Conservation (phyloP, 495 filamentous ascomycete genomes). For the Aspergillus carlsbadensis region DNA sequence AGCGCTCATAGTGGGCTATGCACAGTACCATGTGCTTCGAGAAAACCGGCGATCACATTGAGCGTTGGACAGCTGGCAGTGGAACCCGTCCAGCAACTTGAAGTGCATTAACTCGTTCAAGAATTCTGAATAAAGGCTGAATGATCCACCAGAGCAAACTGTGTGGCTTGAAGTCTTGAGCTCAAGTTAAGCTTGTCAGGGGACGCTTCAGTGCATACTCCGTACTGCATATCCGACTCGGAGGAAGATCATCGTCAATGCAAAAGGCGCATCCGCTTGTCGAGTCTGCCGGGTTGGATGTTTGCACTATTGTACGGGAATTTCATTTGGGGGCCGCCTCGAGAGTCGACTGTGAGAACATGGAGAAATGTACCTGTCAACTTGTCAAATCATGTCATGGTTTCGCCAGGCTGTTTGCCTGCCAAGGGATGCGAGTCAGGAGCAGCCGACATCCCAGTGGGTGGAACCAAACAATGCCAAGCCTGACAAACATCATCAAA, state of each 20-base stretch:
- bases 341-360: too few relatives aligned
- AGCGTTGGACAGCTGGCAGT: neutral
- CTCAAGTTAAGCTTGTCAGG: neutral
- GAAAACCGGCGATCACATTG: neutral
- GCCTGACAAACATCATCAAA: conserved; percentile 24
- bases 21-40: too few relatives aligned
- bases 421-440: conserved; percentile 9
- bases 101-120: neutral
- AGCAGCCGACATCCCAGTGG: neutral
- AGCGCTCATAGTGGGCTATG: too few relatives aligned
- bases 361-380: too few relatives aligned
- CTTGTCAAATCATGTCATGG: neutral
- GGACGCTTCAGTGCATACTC: neutral
- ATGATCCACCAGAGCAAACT: neutral
- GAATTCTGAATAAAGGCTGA: neutral
- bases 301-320: too few relatives aligned
- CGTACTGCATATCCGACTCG: neutral
- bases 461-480: conserved; percentile 26
- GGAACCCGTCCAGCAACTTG: neutral
- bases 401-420: neutral
- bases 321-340: too few relatives aligned
- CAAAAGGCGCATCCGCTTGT: neutral
- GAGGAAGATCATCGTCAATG: neutral
- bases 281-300: neutral
- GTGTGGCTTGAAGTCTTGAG: neutral